Percentiles rank a stretch among this genome's conserved stretches.
These are phyloP conservation scores for Salix purpurea DNA, from an alignment of 345 rosid species.

Conservation along the genomic window DNA sequence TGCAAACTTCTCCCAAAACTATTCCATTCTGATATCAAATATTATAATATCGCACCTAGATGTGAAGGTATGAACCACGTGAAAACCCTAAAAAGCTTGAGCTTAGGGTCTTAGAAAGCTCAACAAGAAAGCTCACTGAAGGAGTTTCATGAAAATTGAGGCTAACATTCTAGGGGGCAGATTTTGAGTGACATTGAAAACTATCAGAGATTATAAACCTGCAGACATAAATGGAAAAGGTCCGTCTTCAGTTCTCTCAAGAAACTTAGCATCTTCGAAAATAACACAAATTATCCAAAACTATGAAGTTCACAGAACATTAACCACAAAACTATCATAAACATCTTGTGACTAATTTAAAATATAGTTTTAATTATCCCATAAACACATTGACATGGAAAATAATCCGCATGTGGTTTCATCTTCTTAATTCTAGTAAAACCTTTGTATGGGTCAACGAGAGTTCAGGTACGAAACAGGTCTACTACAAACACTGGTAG, in stretches of 20 bases:
- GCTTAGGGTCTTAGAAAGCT: slow-evolving; percentile 1
- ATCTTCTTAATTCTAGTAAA: not conserved
- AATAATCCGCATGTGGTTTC: not conserved
- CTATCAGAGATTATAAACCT: slow-evolving; percentile 9
- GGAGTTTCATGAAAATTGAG: slow-evolving; percentile 7
- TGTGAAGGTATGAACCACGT: not conserved
- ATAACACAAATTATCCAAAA: not conserved
- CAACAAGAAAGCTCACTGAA: slow-evolving; percentile 9
- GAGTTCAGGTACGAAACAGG: not conserved
- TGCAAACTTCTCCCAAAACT: slow-evolving; percentile 13
- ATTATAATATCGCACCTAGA: not conserved
- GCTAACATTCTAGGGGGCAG: slow-evolving; percentile 11
- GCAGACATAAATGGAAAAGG: not conserved
- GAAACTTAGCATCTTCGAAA: not conserved
- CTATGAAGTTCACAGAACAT: not conserved
- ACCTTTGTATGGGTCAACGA: not conserved
- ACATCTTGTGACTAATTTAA: not conserved
- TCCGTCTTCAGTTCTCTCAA: not conserved
- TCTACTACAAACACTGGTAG: not conserved
- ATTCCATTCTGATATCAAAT: slow-evolving; percentile 7
- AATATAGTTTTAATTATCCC: not conserved
- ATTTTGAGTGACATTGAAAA: slow-evolving; percentile 8
- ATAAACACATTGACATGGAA: not conserved
- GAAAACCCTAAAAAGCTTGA: slow-evolving; percentile 6
- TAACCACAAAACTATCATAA: not conserved